These are phyloP conservation scores for Ustulina deusta DNA, from an alignment of 2,329 filamentous ascomycete genomes.

Conservation along the genomic window DNA sequence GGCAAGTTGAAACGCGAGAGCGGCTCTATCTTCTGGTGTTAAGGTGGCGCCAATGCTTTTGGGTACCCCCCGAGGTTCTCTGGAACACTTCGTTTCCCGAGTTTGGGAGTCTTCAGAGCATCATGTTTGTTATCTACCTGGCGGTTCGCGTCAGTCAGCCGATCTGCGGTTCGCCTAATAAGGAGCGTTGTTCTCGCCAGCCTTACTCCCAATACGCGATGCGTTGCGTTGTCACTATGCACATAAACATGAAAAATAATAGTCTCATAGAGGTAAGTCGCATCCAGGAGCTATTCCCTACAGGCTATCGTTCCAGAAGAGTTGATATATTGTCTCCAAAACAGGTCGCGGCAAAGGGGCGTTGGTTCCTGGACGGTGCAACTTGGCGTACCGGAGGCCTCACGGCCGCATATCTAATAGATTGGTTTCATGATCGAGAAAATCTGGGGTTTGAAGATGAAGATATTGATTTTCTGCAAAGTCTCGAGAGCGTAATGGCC, in stretches of 20 bases:
- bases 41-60: conserved; percentile 35
- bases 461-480: conserved; percentile 28
- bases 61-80: conserved; percentile 30
- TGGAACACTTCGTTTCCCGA: conserved; percentile 26
- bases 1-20: conserved; percentile 31
- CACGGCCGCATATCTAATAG: conserved; percentile 25
- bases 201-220: conserved; percentile 23
- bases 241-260: conserved; percentile 27
- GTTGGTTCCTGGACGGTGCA: conserved; percentile 30
- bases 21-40: conserved; percentile 25
- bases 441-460: conserved; percentile 23
- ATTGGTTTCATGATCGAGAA: conserved; percentile 26
- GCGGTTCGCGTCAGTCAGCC: conserved; percentile 29
- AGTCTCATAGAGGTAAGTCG: conserved; percentile 27
- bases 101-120: conserved; percentile 25
- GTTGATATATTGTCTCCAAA: conserved; percentile 8
- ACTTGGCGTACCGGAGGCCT: conserved; percentile 26
- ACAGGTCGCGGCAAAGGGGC: conserved; percentile 33
- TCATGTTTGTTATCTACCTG: conserved; percentile 29
- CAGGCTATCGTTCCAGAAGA: too few species aligned
- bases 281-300: background rate
- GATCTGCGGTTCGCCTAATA: background rate
- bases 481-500: conserved; percentile 31
- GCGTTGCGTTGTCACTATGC: conserved; percentile 26
- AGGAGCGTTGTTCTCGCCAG: conserved; percentile 6